Base-by-base conservation (phyloP, 2,329 filamentous ascomycete species). In the Xylariaceae sp. region DNA sequence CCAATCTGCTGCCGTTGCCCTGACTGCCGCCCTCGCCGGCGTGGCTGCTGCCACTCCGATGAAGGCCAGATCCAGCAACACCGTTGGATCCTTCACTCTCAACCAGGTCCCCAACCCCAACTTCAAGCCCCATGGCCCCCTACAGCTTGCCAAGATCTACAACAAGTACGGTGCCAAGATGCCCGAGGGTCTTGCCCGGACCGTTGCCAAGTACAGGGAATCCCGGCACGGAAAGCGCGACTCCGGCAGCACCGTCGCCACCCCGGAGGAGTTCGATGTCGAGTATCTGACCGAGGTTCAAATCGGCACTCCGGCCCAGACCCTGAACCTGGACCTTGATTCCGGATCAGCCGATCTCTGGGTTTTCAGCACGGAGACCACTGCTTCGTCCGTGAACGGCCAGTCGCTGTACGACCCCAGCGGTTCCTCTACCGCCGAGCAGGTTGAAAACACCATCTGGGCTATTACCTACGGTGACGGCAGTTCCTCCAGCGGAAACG, bases 271-370 rank as follows among this genome's bases (percentile, higher is more conserved):
- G 39, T 58, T 60, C 55, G 64, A 68, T 58, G 52, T 57, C 13
- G 63, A 66, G 61, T 69, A 64, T 51, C 34, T 69, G 37, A 64
- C 65, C 5, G 64, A 67, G n/a, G 67, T 70, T 17, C 50, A 60
- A 10, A 68, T 70, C 57, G 68, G 68, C 34, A 68, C 67, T 2
- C 67, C 67, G 1, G 57, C 65, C 0, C 64, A 69, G 63, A 66
- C 62, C 8, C 59, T 70, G 18, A 64, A 68, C 57, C 62, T 70
- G 23, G 68, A 70, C 63, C 67, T 70, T 51, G 68, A 70, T 62
- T 58, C 68, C 11, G 68, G 68, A 3, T 70, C 68, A 2, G 67
- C 68, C 13, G 68, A 70, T 45, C 64, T 70, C 47, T 70, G 68
- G 68, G 68, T 69, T 51, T 70, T 68, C 55, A 64, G 61, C 57